Percentiles rank a stretch among this genome's conserved stretches.
These are phyloP conservation scores for Elaeagnus macrophylla DNA, from an alignment of 306 rosid genomes.

Conservation along the genomic window DNA sequence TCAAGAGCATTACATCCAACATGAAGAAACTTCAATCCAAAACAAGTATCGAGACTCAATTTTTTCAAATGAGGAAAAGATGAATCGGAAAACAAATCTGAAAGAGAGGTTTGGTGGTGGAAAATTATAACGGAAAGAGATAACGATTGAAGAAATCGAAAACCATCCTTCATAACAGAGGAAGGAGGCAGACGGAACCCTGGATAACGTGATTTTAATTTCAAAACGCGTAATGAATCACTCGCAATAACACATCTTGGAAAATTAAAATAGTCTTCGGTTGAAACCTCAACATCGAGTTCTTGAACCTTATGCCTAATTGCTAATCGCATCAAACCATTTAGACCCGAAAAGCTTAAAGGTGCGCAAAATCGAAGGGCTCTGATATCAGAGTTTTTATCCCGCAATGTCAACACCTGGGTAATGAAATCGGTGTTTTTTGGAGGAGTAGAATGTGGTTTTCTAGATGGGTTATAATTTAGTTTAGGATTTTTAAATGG, in stretches of 20 bases:
- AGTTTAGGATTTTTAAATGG: slow-evolving; percentile 3
- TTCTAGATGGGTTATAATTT: neutral
- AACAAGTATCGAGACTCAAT: slow-evolving; percentile 39
- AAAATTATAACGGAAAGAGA: slow-evolving; percentile 37
- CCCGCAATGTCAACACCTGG: slow-evolving; percentile 39
- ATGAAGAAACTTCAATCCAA: slow-evolving; percentile 38
- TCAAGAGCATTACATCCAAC: slow-evolving; percentile 40
- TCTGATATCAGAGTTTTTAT: slow-evolving; percentile 44
- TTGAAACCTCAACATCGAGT: slow-evolving; percentile 47
- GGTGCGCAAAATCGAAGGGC: slow-evolving; percentile 45
- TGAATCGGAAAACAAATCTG: slow-evolving; percentile 45
- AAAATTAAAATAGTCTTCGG: slow-evolving; percentile 57
- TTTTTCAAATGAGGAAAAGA: slow-evolving; percentile 50
- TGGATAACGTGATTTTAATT: slow-evolving; percentile 31
- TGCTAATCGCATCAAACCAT: slow-evolving; percentile 50
- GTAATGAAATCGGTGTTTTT: slow-evolving; percentile 32
- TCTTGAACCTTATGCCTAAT: slow-evolving; percentile 47
- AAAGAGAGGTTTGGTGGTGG: slow-evolving; percentile 37
- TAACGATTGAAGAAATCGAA: slow-evolving; percentile 36
- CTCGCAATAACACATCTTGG: slow-evolving; percentile 54
- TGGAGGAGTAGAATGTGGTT: slow-evolving; percentile 9
- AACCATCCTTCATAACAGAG: slow-evolving; percentile 45
- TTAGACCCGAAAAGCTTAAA: slow-evolving; percentile 52
- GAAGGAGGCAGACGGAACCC: slow-evolving; percentile 72
- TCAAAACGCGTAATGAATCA: slow-evolving; percentile 35